Conservation (phyloP, 805 yeast species). For the Lipomyces anomalus region DNA sequence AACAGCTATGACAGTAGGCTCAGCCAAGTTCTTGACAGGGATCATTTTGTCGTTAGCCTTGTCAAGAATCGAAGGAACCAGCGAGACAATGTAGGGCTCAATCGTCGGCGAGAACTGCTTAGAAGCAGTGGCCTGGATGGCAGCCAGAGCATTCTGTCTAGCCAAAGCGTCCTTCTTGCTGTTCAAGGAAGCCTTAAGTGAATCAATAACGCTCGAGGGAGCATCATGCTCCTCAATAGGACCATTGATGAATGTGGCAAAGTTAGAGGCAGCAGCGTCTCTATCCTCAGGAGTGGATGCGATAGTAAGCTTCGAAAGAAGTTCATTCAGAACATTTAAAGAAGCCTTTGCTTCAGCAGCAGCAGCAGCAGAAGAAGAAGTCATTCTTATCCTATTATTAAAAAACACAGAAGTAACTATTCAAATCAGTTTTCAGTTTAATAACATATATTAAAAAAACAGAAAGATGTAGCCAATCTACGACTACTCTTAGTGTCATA, state of each 20-base stretch:
- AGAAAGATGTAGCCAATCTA: too few relatives aligned
- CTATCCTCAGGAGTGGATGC: slow-evolving; percentile 74
- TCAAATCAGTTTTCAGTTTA: too few relatives aligned
- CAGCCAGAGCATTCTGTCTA: slow-evolving; percentile 75
- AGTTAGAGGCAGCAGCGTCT: slow-evolving; percentile 78
- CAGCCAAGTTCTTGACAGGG: slow-evolving; percentile 67
- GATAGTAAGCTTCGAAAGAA: slow-evolving; percentile 85
- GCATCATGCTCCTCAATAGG: slow-evolving; percentile 98
- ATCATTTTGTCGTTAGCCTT: slow-evolving; percentile 89
- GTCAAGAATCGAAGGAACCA: slow-evolving; percentile 63
- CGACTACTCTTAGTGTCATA: too few relatives aligned
- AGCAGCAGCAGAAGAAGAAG: too few relatives aligned
- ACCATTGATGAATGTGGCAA: slow-evolving; percentile 90
- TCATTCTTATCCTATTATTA: too few relatives aligned
- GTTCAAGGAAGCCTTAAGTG: slow-evolving; percentile 67
- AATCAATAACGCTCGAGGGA: slow-evolving; percentile 78
- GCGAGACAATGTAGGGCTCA: slow-evolving; percentile 87
- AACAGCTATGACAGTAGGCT: slow-evolving; percentile 69
- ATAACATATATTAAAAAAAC: too few relatives aligned
- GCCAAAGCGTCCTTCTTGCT: slow-evolving; percentile 67
- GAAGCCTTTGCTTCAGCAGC: slow-evolving; percentile 30
- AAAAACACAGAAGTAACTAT: too few relatives aligned
- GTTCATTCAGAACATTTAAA: slow-evolving; percentile 77
- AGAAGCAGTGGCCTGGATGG: slow-evolving; percentile 79
- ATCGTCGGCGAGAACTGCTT: slow-evolving; percentile 75